A percentile compares a stretch with the other conserved stretches of the same genome.
phyloP scores from a whole-genome alignment of 805 yeast genomes.

The Priceomyces medius region DNA sequence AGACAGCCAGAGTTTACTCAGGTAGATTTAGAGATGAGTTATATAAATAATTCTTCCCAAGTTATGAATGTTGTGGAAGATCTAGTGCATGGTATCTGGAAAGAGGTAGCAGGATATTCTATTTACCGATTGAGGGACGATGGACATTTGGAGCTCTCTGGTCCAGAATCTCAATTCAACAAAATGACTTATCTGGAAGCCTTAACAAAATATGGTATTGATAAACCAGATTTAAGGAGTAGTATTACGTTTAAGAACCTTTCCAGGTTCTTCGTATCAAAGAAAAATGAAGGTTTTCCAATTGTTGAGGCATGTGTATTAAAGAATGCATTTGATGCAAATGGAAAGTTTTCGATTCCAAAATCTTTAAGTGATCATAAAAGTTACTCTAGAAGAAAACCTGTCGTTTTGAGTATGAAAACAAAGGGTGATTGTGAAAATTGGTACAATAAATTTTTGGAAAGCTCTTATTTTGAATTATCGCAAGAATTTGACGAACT shows the following conservation, averaged over 20 bases:
- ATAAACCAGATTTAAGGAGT: conserved; percentile 88
- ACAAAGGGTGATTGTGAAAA: conserved; percentile 32
- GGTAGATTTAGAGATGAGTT: conserved; percentile 92
- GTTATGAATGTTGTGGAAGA: conserved; percentile 66
- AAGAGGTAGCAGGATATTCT: conserved; percentile 37
- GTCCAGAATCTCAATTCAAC: conserved; percentile 20
- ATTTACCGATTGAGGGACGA: conserved; percentile 35
- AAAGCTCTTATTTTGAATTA: conserved; percentile 21
- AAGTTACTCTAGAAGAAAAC: conserved; percentile 57
- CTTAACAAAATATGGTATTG: conserved; percentile 76
- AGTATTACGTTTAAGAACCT: conserved; percentile 50
- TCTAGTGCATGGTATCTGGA: conserved; percentile 58
- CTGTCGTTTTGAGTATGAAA: conserved; percentile 53
- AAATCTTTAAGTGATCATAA: conserved; percentile 34
- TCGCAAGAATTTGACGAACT: conserved; percentile 15
- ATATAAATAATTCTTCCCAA: conserved; percentile 60
- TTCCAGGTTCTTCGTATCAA: conserved; percentile 36
- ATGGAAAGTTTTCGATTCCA: conserved; percentile 31
- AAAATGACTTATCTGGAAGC: conserved; percentile 67
- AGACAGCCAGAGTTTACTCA: conserved; percentile 98
- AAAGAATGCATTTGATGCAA: conserved; percentile 42
- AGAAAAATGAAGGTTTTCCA: conserved; percentile 47
- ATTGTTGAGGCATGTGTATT: conserved; percentile 74
- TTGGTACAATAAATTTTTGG: conserved; percentile 46
- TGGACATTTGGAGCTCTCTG: conserved; percentile 24